Evolutionary conservation across 2,329 filamentous ascomycete genomes (phyloP), one percentile per base, ranked within the genome.

Genomic region (Aspergillus brasiliensis): DNA sequence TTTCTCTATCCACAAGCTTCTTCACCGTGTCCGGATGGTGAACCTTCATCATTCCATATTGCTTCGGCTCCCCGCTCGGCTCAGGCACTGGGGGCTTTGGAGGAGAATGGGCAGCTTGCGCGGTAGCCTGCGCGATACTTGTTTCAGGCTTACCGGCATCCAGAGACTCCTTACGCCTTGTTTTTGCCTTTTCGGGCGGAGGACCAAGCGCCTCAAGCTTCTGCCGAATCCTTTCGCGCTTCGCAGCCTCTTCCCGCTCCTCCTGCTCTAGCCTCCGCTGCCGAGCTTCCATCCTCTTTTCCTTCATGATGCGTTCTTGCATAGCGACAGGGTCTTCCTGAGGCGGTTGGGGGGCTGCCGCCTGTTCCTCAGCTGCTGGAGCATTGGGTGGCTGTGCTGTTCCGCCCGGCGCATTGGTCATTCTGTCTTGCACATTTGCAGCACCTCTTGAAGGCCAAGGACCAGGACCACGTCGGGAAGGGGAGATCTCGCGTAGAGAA

Each of bases 21-120:
- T 80, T 81, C 27, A 84, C 81, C 5, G 81, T 75, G 59, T 85
- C 83, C 27, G 84, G 78, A 65, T 83, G 82, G 68, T 86, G 84
- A 8, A 86, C 81, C 71, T 85, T 86, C 81, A 86, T 86, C 81
- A 86, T 82, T 46, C 84, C 84, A 71, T 86, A 86, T 67, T 86
- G 84, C 59, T 84, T 83, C 23, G 84, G 80, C 62, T 83, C 83
- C 31, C 83, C 83, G 57, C 81, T 83, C 13, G 84, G 81, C 57
- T 84, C 81, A 7, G 84, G 84, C 25, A 85, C 80, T 37, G 84
- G 84, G 38, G 84, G 84, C 65, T 86, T 86, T 1, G 84, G 84
- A 34, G 84, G 83, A n/a, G 82, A 83, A 31, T 78, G 76, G 57
- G 78, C 74, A 23, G 73, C 68, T n/a, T 75, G 65, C 47, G 74